Conservation (phyloP, 2,329 filamentous ascomycete genomes). For the Uncinocarpus reesii region DNA sequence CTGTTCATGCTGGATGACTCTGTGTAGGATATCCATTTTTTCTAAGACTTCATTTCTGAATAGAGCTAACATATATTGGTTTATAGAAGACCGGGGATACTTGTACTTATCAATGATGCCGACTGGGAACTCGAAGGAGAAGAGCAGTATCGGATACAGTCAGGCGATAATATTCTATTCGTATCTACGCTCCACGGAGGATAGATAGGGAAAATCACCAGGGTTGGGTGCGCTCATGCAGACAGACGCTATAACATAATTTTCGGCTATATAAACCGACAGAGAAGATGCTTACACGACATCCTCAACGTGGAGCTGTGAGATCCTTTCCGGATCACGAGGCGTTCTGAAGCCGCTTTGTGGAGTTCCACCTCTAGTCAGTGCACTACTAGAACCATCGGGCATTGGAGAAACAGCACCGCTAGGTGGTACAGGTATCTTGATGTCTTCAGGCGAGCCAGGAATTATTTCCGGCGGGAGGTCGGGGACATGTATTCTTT, state of each 20-base stretch:
- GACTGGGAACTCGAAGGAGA: conserved; percentile 98
- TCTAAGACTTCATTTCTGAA: not conserved
- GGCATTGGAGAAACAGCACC: conserved; percentile 38
- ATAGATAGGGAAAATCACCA: conserved; percentile 30
- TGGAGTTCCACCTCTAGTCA: conserved; percentile 35
- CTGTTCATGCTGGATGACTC: conserved; percentile 79
- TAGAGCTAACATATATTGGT: conserved; percentile 21
- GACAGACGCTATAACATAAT: not conserved
- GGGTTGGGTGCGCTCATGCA: not conserved
- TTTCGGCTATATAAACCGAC: not conserved
- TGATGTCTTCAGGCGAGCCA: conserved; percentile 68
- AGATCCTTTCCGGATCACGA: conserved; percentile 36
- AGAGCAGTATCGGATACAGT: conserved; percentile 73
- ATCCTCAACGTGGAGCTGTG: conserved; percentile 38
- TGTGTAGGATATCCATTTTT: conserved; percentile 58
- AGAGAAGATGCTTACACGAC: conserved; percentile 27
- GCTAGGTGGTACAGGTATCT: conserved; percentile 60
- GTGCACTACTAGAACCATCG: conserved; percentile 34
- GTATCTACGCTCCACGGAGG: conserved; percentile 94
- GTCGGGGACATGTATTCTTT: conserved; percentile 72
- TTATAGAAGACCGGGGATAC: conserved; percentile 79
- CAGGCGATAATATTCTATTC: conserved; percentile 81
- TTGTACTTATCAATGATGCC: conserved; percentile 93
- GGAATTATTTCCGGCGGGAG: conserved; percentile 59
- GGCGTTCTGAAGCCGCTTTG: conserved; percentile 35